Percentiles rank a stretch among this genome's conserved stretches.
phyloP scores from a whole-genome alignment of 352 stramenopile species.

The Globisporangium acanthophoron region DNA sequence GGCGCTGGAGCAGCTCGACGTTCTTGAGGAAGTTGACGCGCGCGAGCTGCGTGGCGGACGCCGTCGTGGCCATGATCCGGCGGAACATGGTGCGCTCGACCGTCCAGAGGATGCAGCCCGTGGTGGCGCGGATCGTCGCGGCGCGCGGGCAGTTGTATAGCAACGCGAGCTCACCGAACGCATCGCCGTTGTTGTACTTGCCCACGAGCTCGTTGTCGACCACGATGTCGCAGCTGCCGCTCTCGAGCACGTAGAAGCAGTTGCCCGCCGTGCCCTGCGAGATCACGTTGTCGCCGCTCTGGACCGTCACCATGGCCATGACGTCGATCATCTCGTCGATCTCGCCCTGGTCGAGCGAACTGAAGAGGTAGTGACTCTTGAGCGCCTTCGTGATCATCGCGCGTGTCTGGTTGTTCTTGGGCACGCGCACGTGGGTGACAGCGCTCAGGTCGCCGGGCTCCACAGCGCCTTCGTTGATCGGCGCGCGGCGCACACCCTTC shows the following conservation, averaged over 20 bases:
- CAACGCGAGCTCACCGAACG: slow-evolving; percentile 96
- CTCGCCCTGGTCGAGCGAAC: slow-evolving; percentile 61
- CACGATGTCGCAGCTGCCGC: slow-evolving; percentile 82
- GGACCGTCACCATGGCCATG: slow-evolving; percentile 72
- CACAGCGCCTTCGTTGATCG: slow-evolving; percentile 74
- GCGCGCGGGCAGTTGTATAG: slow-evolving; percentile 96
- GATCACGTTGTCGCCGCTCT: slow-evolving; percentile 64
- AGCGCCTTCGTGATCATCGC: slow-evolving; percentile 75
- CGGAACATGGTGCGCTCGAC: slow-evolving; percentile 88
- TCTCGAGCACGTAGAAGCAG: slow-evolving; percentile 93
- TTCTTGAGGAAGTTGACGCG: slow-evolving; percentile 92
- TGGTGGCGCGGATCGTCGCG: slow-evolving; percentile 89
- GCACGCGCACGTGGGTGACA: slow-evolving; percentile 42
- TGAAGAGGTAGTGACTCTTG: slow-evolving; percentile 84
- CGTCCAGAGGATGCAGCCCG: slow-evolving; percentile 87
- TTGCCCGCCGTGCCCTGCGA: slow-evolving; percentile 82
- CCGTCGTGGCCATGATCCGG: slow-evolving; percentile 78
- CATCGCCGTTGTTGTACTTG: slow-evolving; percentile 70
- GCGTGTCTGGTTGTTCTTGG: slow-evolving; percentile 69
- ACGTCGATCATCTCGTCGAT: slow-evolving; percentile 83
- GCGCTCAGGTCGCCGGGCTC: slow-evolving; percentile 56
- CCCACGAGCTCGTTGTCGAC: slow-evolving; percentile 77
- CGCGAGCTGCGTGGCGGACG: slow-evolving; percentile 63
- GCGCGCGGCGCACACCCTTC: slow-evolving; percentile 59
- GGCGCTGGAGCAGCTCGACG: slow-evolving; percentile 88